Conservation (phyloP, 352 stramenopile species). For the Pythium brassicae region DNA sequence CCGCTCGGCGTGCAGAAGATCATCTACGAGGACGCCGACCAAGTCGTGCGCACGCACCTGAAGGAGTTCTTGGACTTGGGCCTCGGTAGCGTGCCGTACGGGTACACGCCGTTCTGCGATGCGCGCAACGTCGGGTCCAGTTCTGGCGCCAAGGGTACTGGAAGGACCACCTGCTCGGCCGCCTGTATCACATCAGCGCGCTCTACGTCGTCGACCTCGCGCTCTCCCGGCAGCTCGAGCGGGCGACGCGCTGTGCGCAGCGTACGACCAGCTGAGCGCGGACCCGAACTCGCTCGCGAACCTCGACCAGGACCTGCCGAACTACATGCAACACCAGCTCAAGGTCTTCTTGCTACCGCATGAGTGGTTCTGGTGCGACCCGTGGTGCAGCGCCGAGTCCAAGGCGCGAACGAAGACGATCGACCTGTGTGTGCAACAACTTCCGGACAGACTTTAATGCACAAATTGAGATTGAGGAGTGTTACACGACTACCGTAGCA, state of each 20-base stretch:
- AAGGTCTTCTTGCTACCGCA: constrained; percentile 97
- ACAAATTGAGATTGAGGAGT: too few relatives aligned
- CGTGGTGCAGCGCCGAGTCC: constrained; percentile 98
- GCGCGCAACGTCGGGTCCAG: constrained; percentile 96
- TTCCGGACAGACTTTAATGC: too few relatives aligned
- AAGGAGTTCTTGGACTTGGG: constrained; percentile 99
- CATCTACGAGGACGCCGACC: constrained; percentile 99
- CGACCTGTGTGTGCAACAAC: constrained; percentile 99
- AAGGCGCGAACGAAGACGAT: constrained; percentile 99
- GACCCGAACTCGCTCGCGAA: constrained; percentile 99
- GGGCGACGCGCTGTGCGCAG: constrained; percentile 93
- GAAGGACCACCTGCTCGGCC: constrained; percentile 95
- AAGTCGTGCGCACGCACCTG: constrained; percentile 97
- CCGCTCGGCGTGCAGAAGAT: constrained; percentile 98
- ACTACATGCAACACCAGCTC: constrained; percentile 95
- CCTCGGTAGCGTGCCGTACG: constrained; percentile 94
- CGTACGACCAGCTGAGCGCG: constrained; percentile 96
- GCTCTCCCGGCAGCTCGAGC: constrained; percentile 92
- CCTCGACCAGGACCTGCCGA: constrained; percentile 99
- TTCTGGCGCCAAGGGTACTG: constrained; percentile 99
- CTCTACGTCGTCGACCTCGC: constrained; percentile 99
- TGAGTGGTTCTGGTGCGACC: constrained; percentile 99
- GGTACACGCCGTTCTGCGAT: constrained; percentile 98
- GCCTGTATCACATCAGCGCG: constrained; percentile 99
- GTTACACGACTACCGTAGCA: too few relatives aligned